Evolutionary conservation across 192 early-diverging fungal species (phyloP).

Genomic region (Backusella macrospora): DNA sequence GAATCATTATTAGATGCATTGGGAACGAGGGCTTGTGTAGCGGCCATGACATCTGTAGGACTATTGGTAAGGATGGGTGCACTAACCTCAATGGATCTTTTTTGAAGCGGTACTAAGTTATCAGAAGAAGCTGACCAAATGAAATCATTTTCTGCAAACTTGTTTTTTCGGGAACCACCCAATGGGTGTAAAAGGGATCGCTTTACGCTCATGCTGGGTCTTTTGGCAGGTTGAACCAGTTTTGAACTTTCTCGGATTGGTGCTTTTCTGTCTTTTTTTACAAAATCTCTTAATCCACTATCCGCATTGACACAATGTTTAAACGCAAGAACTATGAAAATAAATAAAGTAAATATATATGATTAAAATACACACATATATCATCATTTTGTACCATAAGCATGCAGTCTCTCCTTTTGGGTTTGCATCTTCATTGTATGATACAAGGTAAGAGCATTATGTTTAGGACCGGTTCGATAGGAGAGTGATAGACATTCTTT

Average conservation of each 20-base stretch:
- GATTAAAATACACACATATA: neutral
- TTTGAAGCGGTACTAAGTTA: neutral
- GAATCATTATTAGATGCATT: neutral
- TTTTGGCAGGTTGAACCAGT: neutral
- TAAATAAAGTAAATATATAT: neutral
- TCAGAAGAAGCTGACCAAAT: constrained; percentile 20
- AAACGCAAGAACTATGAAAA: constrained; percentile 35
- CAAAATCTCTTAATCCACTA: constrained; percentile 33
- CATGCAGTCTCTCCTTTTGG: constrained; percentile 25
- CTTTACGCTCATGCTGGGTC: constrained; percentile 15
- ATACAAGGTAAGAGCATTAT: constrained; percentile 40
- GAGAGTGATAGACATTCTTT: constrained; percentile 36
- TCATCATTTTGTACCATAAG: constrained; percentile 34
- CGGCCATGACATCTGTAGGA: constrained; percentile 32
- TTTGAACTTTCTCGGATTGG: constrained; percentile 24
- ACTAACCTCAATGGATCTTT: constrained; percentile 18
- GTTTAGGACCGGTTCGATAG: constrained; percentile 35
- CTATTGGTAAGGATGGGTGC: neutral
- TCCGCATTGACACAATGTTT: constrained; percentile 37
- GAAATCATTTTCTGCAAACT: constrained; percentile 14
- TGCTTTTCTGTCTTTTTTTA: constrained; percentile 29
- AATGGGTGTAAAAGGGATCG: constrained; percentile 20
- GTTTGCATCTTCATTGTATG: constrained; percentile 43
- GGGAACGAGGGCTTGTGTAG: constrained; percentile 32
- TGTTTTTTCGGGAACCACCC: constrained; percentile 9